A percentile compares a stretch with the other conserved stretches of the same genome.
Evolutionary conservation across 2,329 filamentous ascomycete genomes (phyloP).

Genomic region (Cadophora gregata): DNA sequence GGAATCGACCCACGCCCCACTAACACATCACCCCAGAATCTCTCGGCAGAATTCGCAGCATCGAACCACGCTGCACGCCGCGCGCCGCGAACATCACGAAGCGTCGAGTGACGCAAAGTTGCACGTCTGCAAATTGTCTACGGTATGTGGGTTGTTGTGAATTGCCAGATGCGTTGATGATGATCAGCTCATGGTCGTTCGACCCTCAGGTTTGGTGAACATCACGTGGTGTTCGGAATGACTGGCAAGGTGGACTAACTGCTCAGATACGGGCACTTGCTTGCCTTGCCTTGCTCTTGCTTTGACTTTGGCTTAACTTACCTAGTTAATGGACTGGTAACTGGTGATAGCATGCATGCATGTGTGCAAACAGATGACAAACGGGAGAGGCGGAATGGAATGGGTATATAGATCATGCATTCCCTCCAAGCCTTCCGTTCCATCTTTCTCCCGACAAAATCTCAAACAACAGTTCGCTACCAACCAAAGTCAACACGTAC

Average conservation of each 20-base stretch:
- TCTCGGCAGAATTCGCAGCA: background rate
- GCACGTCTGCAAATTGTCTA: background rate
- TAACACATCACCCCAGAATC: background rate
- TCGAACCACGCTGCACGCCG: background rate
- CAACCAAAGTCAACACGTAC: slow-evolving; percentile 11
- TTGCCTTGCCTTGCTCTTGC: no score
- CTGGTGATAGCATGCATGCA: background rate
- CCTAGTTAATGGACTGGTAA: no score
- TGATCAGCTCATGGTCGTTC: no score
- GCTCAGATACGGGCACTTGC: no score
- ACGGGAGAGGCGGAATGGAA: background rate
- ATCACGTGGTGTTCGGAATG: no score
- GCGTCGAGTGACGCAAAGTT: background rate
- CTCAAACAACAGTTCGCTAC: background rate
- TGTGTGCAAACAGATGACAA: slow-evolving; percentile 13
- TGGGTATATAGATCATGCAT: slow-evolving; percentile 10
- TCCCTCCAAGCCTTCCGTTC: background rate
- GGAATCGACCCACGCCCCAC: background rate
- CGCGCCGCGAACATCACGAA: background rate
- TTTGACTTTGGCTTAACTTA: no score
- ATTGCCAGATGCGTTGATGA: no score
- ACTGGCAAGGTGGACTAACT: no score
- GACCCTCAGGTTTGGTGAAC: no score
- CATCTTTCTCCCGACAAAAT: background rate
- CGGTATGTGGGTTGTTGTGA: background rate